Percentiles rank a stretch among this genome's conserved stretches.
phyloP scores from a whole-genome alignment of 2,329 filamentous ascomycete species.

The Aspergillus luchuensis region DNA sequence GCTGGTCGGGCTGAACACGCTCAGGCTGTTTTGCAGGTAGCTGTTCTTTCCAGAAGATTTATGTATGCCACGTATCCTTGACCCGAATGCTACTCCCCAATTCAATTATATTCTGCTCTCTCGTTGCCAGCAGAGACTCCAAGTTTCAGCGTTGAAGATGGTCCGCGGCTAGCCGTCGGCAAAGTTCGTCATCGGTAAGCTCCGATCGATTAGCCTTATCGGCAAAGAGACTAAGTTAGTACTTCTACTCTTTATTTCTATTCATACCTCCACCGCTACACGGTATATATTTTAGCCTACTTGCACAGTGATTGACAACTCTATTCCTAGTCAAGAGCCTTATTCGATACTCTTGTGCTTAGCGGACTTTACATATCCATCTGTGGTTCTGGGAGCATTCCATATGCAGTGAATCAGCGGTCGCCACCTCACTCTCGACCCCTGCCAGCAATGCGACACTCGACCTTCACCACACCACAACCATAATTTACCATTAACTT shows the following conservation, averaged over 20 bases:
- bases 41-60: background rate
- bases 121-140: background rate
- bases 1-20: background rate
- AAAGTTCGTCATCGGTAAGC: slow-evolving; percentile 24
- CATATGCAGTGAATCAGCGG: background rate
- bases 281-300: background rate
- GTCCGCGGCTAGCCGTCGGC: background rate
- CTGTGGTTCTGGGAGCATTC: background rate
- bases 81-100: background rate
- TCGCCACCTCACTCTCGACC: slow-evolving; percentile 4
- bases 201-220: slow-evolving; percentile 21
- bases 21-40: background rate
- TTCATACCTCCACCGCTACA: background rate
- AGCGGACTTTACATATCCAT: background rate
- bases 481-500: background rate
- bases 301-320: background rate
- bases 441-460: background rate
- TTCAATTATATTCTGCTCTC: too few species aligned
- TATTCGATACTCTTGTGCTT: background rate
- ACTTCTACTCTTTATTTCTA: background rate
- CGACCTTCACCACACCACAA: background rate
- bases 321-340: too few species aligned
- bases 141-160: background rate
- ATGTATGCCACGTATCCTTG: background rate
- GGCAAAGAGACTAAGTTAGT: background rate